These are phyloP conservation scores for Asterella californica DNA, from an alignment of 225 moss, liverwort and hornwort species.

Conservation along the genomic window DNA sequence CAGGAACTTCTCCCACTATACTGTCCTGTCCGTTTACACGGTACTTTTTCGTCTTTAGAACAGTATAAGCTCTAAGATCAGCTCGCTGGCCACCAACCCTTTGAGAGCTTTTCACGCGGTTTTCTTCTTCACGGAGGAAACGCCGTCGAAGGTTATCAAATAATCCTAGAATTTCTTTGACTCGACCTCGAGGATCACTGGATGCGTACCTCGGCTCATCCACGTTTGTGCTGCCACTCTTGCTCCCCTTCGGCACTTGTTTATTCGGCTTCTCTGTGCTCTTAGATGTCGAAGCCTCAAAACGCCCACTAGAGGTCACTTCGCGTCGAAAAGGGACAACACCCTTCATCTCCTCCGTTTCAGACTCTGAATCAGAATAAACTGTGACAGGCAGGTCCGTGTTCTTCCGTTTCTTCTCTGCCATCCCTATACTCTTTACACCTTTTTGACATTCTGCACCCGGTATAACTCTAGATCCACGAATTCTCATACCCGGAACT, in stretches of 20 bases:
- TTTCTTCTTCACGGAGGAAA: conserved; percentile 25
- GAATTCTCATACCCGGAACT: conserved; percentile 36
- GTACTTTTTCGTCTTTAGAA: background rate
- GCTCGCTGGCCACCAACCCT: conserved; percentile 12
- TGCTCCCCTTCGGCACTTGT: background rate
- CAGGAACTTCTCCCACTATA: conserved; percentile 42
- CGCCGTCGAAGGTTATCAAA: conserved; percentile 38
- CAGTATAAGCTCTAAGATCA: conserved; percentile 22
- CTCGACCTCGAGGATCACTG: conserved; percentile 15
- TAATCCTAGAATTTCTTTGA: conserved; percentile 19
- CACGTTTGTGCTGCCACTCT: background rate
- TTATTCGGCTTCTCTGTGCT: background rate
- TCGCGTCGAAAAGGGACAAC: background rate
- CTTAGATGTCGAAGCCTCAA: background rate
- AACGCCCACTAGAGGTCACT: background rate
- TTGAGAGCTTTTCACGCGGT: conserved; percentile 18
- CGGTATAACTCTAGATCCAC: conserved; percentile 19
- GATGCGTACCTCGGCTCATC: conserved; percentile 8
- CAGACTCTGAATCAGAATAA: conserved; percentile 22
- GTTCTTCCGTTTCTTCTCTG: background rate
- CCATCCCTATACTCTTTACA: background rate
- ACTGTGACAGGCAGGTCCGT: background rate
- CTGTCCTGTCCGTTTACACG: conserved; percentile 27
- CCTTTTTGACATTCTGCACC: background rate
- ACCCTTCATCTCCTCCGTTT: background rate